Conservation (phyloP, 192 early-diverging fungal species). For the Spinellus fusiger region DNA sequence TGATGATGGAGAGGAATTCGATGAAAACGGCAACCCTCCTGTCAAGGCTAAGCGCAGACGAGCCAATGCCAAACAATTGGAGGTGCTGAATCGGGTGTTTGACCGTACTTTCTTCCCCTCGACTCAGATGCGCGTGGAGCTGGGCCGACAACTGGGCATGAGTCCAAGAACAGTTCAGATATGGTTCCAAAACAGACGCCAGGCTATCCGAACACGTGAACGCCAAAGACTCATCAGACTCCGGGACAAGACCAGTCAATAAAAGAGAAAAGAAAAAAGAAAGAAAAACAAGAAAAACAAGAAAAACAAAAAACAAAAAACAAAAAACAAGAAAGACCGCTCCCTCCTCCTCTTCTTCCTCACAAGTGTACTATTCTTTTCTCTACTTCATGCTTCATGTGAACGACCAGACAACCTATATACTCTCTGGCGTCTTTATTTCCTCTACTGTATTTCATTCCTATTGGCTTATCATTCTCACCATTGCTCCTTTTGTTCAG, state of each 20-base stretch:
- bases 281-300: no score
- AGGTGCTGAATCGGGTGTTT: constrained; percentile 73
- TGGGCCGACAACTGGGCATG: constrained; percentile 81
- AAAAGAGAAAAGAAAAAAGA: no score
- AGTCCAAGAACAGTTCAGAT: constrained; percentile 89
- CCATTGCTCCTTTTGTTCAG: no score
- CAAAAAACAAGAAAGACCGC: neutral
- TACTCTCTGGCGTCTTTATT: no score
- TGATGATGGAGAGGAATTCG: constrained; percentile 1
- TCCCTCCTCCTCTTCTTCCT: neutral
- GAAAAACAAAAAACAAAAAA: constrained; percentile 2
- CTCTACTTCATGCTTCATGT: no score
- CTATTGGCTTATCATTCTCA: no score
- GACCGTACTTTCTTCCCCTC: constrained; percentile 76
- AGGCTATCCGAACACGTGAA: constrained; percentile 55
- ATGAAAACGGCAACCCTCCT: neutral
- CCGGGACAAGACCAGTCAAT: constrained; percentile 4
- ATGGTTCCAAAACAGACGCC: constrained; percentile 96
- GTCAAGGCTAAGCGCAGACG: constrained; percentile 74
- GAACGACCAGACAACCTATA: no score
- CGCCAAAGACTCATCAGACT: constrained; percentile 11
- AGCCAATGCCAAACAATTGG: constrained; percentile 71
- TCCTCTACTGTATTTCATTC: no score
- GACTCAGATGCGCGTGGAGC: constrained; percentile 67
- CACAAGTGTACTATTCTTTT: no score